Conservation (phyloP, 345 rosid genomes). For the Populus nigra region DNA sequence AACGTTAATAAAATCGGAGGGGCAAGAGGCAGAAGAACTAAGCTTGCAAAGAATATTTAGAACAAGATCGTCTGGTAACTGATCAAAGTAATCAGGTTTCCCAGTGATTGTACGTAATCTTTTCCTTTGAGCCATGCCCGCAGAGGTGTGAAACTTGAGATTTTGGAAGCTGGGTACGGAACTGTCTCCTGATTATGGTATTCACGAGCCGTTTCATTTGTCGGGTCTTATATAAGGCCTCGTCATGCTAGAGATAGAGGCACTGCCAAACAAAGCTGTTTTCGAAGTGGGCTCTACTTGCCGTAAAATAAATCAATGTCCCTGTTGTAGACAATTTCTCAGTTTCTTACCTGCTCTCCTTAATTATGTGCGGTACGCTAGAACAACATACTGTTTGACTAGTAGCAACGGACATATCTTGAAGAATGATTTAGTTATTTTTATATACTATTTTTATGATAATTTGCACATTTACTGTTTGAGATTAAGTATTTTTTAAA, state of each 20-base stretch:
- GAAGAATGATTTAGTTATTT: background rate
- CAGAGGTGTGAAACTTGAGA: background rate
- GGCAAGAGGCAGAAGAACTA: slow-evolving; percentile 51
- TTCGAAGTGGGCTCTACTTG: background rate
- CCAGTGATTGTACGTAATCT: slow-evolving; percentile 3
- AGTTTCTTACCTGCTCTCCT: background rate
- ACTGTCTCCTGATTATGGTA: background rate
- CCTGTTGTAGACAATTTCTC: background rate
- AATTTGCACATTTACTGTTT: no score
- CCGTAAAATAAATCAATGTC: background rate
- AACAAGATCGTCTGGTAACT: slow-evolving; percentile 57
- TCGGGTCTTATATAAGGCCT: background rate
- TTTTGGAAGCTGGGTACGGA: background rate
- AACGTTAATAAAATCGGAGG: slow-evolving; percentile 48
- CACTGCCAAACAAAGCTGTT: background rate
- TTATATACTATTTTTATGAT: no score
- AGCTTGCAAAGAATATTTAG: slow-evolving; percentile 51
- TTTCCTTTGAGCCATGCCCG: slow-evolving; percentile 30
- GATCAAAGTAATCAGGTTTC: slow-evolving; percentile 40
- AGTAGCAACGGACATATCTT: background rate
- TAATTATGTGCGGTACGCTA: background rate
- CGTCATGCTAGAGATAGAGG: background rate
- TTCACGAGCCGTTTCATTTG: background rate
- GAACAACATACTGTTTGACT: background rate
- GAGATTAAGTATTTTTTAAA: no score